Base-by-base conservation (phyloP, 2,329 filamentous ascomycete species). In the Fusarium sublunatum region DNA sequence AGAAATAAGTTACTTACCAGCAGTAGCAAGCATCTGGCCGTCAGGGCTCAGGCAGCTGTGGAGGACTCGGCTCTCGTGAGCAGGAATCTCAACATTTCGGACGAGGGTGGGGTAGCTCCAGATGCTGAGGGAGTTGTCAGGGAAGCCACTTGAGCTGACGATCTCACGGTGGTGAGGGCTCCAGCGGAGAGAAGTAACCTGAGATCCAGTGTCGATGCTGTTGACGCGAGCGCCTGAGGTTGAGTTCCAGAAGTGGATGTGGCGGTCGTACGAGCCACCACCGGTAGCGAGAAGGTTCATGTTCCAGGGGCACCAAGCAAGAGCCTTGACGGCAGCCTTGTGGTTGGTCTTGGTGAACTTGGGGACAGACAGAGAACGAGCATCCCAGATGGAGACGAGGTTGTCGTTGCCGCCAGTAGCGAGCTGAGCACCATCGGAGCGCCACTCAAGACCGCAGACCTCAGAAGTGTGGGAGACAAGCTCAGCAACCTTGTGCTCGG, bases 341-440 rank as follows among this genome's bases (percentile, higher is more conserved):
- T 99, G 95, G 86, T 99, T 99, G 74, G 94, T 97, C 89, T 99
- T 99, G 79, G 93, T 95, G 84, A 98, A 98, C 82, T 98, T 98
- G 76, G 95, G 95, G 9, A 96, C 93, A 15, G 88, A 89, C 58
- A 99, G 85, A 8, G 92, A 95, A 46, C 95, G 92, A 53, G 95
- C 94, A 78, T 99, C 95, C 95, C 95, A 99, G 81, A 99, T 99
- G 72, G 92, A 96, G 68, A 99, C 95, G 52, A 99, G 85, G 84
- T 99, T 99, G 85, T 99, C 95, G 74, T 99, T 99, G 77, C 93
- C 95, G 72, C 95, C 95, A 51, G 95, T 98, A 49, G 95, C 95
- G 60, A 99, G 90, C 83, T 98, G 95, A 49, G 94, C 92, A 69
- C 95, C 95, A 75, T 99, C 95, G 15, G 93, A 89, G 70, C 95